phyloP scores from a whole-genome alignment of 2,329 filamentous ascomycete species.

The Cordyceps farinosa region DNA sequence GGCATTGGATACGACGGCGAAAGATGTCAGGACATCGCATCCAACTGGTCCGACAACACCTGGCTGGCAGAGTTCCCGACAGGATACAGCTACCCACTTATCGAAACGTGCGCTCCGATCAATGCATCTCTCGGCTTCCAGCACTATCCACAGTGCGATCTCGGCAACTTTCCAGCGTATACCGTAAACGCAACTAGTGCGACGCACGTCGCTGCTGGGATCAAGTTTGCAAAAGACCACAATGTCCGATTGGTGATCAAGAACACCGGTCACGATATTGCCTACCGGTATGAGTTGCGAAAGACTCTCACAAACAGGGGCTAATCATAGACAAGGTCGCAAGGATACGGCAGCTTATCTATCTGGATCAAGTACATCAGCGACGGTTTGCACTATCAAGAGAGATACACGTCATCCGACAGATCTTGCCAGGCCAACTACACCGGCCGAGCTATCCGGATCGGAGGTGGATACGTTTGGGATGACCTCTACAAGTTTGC shows the following conservation, averaged over 20 bases:
- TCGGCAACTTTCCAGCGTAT: slow-evolving; percentile 3
- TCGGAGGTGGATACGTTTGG: slow-evolving; percentile 1
- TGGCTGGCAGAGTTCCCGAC: slow-evolving; percentile 1
- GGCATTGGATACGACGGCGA: neutral
- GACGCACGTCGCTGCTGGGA: neutral
- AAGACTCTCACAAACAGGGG: neutral
- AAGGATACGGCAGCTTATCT: neutral
- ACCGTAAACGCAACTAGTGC: slow-evolving; percentile 5
- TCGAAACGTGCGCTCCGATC: neutral
- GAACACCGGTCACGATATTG: slow-evolving; percentile 3
- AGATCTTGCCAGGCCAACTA: neutral
- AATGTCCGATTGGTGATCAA: slow-evolving; percentile 5
- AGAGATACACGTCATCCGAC: neutral
- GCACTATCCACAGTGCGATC: neutral
- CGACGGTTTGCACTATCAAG: neutral
- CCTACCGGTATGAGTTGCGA: neutral
- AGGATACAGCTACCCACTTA: neutral
- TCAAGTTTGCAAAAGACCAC: neutral
- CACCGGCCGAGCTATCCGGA: neutral
- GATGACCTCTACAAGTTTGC: neutral
- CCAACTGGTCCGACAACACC: neutral
- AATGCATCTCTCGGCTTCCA: neutral
- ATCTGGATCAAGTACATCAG: slow-evolving; percentile 6
- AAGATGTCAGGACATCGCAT: neutral
- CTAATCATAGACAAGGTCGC: neutral